These are phyloP conservation scores for Globisporangium camurandrum DNA, from an alignment of 352 stramenopile genomes.

Conservation along the genomic window DNA sequence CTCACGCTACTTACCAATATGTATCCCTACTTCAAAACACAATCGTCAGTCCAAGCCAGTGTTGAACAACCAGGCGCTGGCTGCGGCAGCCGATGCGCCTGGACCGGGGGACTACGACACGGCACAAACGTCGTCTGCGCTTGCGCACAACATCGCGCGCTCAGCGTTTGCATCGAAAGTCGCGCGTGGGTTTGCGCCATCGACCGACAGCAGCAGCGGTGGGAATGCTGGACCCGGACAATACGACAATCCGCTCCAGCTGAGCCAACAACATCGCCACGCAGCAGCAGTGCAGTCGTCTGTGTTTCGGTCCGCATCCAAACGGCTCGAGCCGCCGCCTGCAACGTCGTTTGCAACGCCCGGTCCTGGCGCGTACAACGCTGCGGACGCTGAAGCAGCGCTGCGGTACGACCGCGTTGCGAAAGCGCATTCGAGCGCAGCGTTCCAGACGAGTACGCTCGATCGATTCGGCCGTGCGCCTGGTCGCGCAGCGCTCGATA, in stretches of 20 bases:
- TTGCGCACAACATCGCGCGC: constrained; percentile 46
- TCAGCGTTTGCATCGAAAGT: constrained; percentile 62
- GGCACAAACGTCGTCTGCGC: constrained; percentile 23
- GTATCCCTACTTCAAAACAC: too few species aligned
- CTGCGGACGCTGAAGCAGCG: constrained; percentile 49
- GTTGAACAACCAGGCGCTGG: constrained; percentile 23
- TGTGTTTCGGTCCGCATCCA: constrained; percentile 60
- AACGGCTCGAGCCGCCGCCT: constrained; percentile 36
- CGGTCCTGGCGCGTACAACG: constrained; percentile 60
- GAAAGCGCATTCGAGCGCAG: constrained; percentile 45
- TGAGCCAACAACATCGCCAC: constrained; percentile 20
- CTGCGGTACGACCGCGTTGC: constrained; percentile 65
- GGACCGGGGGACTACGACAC: constrained; percentile 52
- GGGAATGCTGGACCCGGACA: constrained; percentile 64
- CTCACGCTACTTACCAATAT: too few species aligned
- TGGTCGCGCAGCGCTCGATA: constrained; percentile 28
- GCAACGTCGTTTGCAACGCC: constrained; percentile 25
- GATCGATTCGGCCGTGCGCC: constrained; percentile 52
- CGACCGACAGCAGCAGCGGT: constrained; percentile 26
- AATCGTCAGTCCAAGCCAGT: constrained; percentile 9
- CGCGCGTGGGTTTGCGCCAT: constrained; percentile 39
- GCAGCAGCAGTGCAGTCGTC: constrained; percentile 29
- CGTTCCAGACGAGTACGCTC: constrained; percentile 41
- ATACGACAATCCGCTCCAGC: constrained; percentile 56
- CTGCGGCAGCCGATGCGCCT: constrained; percentile 14